phyloP scores from a whole-genome alignment of 345 rosid species.

The Ceriops zippeliana region DNA sequence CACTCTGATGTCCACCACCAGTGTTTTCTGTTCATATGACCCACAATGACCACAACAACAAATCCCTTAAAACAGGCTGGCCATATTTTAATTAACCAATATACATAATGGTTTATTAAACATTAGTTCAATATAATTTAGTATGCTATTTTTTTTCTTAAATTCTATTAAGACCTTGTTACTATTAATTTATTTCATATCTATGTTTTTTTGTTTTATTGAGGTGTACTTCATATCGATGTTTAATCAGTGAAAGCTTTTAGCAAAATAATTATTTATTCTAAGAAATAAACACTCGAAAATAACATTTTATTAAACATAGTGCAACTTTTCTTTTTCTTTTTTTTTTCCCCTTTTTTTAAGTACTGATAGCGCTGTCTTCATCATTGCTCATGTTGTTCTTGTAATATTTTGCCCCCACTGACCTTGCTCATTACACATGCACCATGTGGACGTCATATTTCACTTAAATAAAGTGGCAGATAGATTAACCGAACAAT shows the following conservation, averaged over 20 bases:
- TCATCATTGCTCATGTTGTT: background rate
- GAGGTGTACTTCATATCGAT: too few relatives aligned
- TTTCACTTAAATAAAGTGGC: too few relatives aligned
- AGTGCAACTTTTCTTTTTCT: background rate
- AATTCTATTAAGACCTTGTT: too few relatives aligned
- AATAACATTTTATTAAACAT: background rate
- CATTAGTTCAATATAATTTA: too few relatives aligned
- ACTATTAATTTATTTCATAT: too few relatives aligned
- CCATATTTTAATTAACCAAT: background rate
- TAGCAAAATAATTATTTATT: too few relatives aligned
- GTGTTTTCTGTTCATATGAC: background rate
- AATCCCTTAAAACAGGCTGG: background rate
- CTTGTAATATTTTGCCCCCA: background rate
- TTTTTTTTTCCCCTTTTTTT: background rate
- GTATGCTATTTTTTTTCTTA: too few relatives aligned
- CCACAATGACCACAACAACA: conserved; percentile 11
- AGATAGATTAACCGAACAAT: too few relatives aligned
- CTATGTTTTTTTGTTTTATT: too few relatives aligned
- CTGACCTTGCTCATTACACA: background rate
- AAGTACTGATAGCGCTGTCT: background rate
- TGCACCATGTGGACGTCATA: too few relatives aligned
- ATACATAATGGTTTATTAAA: background rate
- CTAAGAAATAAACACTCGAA: too few relatives aligned
- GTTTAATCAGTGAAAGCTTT: too few relatives aligned
- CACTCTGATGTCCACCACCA: conserved; percentile 26